A percentile compares a stretch with the other conserved stretches of the same genome.
These are phyloP conservation scores for Coleophoma cylindrospora DNA, from an alignment of 2,329 filamentous ascomycete genomes.

Conservation along the genomic window DNA sequence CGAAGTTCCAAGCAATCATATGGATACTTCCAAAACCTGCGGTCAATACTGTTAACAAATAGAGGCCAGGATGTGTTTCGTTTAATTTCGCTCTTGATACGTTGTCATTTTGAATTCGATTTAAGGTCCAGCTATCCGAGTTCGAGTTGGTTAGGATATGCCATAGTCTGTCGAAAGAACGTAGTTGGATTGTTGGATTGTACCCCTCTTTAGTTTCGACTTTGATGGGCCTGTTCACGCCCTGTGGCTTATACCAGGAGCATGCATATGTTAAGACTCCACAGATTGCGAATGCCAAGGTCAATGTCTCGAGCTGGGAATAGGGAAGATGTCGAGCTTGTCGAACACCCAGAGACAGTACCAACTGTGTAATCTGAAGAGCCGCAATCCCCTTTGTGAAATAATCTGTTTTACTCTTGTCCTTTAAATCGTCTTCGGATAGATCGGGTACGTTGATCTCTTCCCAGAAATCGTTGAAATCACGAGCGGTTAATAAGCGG, in stretches of 20 bases:
- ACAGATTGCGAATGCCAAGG: not conserved
- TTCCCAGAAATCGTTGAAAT: not conserved
- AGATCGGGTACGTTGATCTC: not conserved
- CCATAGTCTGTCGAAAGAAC: not conserved
- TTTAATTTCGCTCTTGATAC: not conserved
- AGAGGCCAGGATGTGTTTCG: not conserved
- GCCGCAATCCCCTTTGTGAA: not conserved
- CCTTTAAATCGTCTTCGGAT: not conserved
- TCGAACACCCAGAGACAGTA: not conserved
- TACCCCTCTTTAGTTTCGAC: no score
- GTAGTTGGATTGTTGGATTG: not conserved
- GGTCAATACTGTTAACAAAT: not conserved
- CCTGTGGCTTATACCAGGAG: not conserved
- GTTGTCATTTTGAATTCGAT: not conserved
- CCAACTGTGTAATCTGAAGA: not conserved
- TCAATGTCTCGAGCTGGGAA: not conserved
- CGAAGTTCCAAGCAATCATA: not conserved
- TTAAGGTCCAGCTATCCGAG: no score
- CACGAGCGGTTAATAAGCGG: no score
- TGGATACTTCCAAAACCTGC: not conserved
- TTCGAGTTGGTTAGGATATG: not conserved
- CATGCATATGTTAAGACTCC: not conserved
- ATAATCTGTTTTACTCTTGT: conserved; percentile 1
- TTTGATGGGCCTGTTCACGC: not conserved
- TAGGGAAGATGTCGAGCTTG: not conserved